Conservation (phyloP, 805 yeast genomes). For the Teunomyces atbi region DNA sequence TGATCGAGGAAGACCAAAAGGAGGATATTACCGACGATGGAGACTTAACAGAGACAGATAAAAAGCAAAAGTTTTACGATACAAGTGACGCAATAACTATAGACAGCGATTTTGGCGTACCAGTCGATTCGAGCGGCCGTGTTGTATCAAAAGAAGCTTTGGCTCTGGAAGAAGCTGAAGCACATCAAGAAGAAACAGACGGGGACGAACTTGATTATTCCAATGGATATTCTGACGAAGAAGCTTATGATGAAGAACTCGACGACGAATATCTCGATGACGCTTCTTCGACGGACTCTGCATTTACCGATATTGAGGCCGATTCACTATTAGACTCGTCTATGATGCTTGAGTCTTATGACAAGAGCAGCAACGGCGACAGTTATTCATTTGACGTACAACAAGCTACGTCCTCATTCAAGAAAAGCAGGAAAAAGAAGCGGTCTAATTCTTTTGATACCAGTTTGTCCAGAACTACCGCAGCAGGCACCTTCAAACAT, state of each 20-base stretch:
- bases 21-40: constrained; percentile 15
- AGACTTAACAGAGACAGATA: constrained; percentile 13
- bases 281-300: constrained; percentile 36
- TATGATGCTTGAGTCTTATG: constrained; percentile 23
- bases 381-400: constrained; percentile 17
- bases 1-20: constrained; percentile 16
- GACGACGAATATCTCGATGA: constrained; percentile 26
- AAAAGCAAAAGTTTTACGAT: constrained; percentile 8
- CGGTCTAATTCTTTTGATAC: constrained; percentile 16
- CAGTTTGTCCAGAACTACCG: constrained; percentile 10
- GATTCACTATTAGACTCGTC: constrained; percentile 35
- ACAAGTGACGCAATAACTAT: constrained; percentile 22
- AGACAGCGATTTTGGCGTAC: constrained; percentile 32
- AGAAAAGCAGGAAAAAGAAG: constrained; percentile 18
- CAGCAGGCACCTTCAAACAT: constrained; percentile 1
- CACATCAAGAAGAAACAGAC: constrained; percentile 6
- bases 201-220: constrained; percentile 13
- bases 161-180: constrained; percentile 4
- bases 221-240: constrained; percentile 18
- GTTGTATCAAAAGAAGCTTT: constrained; percentile 11
- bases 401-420: constrained; percentile 9
- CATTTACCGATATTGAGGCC: constrained; percentile 43
- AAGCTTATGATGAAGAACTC: constrained; percentile 25
- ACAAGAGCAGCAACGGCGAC: constrained; percentile 6
- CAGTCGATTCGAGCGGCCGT: constrained; percentile 21